Conservation (phyloP, 495 filamentous ascomycete genomes). For the Mycothermus thermophilus region DNA sequence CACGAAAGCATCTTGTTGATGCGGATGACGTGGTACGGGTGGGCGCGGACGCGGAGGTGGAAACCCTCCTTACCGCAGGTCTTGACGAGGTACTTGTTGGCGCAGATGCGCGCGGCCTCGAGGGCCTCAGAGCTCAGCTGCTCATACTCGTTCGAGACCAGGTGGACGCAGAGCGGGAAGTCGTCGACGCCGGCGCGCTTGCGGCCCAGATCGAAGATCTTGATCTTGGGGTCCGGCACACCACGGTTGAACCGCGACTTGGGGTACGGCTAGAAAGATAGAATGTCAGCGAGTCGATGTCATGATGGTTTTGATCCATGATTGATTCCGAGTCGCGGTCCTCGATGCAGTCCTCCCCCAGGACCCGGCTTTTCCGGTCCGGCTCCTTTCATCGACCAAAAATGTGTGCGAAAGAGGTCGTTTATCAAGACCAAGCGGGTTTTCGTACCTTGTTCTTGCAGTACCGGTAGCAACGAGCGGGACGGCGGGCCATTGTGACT, state of each 20-base stretch:
- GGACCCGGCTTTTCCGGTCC: not conserved
- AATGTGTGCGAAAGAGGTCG: no score
- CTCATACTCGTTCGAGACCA: constrained; percentile 99
- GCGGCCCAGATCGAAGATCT: constrained; percentile 98
- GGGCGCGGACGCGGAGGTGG: constrained; percentile 94
- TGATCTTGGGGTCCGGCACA: constrained; percentile 98
- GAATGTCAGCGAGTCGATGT: constrained; percentile 18
- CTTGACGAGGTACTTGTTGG: constrained; percentile 99
- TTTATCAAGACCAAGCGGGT: no score
- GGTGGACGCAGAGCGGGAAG: constrained; percentile 94
- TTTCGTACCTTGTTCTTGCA: constrained; percentile 99
- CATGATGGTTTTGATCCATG: no score
- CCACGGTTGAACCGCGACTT: constrained; percentile 99
- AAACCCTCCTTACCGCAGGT: constrained; percentile 95
- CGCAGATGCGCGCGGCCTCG: constrained; percentile 97
- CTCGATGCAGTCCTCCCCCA: no score
- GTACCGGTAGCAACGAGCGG: constrained; percentile 98
- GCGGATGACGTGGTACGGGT: constrained; percentile 98
- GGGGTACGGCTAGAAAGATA: constrained; percentile 68
- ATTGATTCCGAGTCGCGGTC: no score
- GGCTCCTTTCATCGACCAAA: constrained; percentile 1
- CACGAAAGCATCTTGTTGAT: constrained; percentile 99
- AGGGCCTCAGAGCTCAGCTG: constrained; percentile 97
- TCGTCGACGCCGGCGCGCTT: constrained; percentile 98
- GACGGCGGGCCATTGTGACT: constrained; percentile 93